Conservation (phyloP, 805 yeast species). For the Metschnikowia continentalis region DNA sequence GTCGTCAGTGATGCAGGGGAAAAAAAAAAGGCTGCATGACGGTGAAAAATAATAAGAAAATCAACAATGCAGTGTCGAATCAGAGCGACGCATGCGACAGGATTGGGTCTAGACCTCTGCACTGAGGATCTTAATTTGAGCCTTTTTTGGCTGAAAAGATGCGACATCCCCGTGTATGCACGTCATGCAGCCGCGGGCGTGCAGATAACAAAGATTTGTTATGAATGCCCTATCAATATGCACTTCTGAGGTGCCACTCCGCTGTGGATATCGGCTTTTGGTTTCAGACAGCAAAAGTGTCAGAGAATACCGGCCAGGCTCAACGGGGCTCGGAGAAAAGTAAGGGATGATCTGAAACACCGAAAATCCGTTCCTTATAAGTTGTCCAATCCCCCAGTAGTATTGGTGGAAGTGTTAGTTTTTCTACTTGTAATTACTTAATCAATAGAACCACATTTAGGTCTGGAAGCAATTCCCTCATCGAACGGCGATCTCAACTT, state of each 20-base stretch:
- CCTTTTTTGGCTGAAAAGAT: slow-evolving; percentile 10
- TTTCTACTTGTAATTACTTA: too few relatives aligned
- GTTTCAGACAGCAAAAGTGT: neutral
- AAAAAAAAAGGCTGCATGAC: neutral
- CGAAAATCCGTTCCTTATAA: too few relatives aligned
- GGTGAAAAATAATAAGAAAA: slow-evolving; percentile 1
- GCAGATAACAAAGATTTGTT: neutral
- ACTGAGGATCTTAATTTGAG: slow-evolving; percentile 3
- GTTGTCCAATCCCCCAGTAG: neutral
- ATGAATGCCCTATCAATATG: neutral
- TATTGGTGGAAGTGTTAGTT: too few relatives aligned
- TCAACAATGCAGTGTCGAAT: neutral
- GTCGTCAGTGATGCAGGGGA: slow-evolving; percentile 3
- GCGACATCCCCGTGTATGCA: neutral
- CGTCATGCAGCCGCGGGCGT: neutral
- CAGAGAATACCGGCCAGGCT: neutral
- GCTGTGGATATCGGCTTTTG: neutral
- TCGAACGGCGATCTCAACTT: too few relatives aligned
- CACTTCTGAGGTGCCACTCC: neutral
- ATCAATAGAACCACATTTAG: too few relatives aligned
- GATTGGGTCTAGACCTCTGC: slow-evolving; percentile 7
- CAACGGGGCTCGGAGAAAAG: too few relatives aligned
- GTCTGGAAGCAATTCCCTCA: too few relatives aligned
- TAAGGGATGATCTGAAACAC: too few relatives aligned
- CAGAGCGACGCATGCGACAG: slow-evolving; percentile 3